These are phyloP conservation scores for Pinus albicaulis DNA, from an alignment of 75 land plant genomes.

Conservation along the genomic window DNA sequence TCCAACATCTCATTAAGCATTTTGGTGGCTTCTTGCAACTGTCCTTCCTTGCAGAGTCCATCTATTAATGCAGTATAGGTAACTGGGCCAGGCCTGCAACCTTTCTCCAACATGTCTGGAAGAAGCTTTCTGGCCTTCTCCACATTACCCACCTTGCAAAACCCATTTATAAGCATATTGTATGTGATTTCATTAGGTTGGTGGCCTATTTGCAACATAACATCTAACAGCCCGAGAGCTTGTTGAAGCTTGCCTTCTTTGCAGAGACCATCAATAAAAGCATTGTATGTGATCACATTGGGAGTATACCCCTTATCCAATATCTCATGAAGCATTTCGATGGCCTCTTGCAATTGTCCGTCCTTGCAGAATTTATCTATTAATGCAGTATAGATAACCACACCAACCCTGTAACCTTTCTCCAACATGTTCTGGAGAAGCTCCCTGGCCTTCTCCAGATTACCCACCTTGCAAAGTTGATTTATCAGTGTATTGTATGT, in stretches of 20 bases:
- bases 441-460: constrained; percentile 55
- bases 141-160: constrained; percentile 78
- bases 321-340: constrained; percentile 76
- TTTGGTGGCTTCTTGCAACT: constrained; percentile 82
- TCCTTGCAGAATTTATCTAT: constrained; percentile 77
- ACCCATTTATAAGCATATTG: constrained; percentile 89
- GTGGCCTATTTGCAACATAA: constrained; percentile 88
- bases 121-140: constrained; percentile 86
- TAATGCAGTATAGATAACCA: constrained; percentile 80
- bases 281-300: constrained; percentile 92
- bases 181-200: constrained; percentile 84
- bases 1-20: constrained; percentile 71
- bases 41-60: constrained; percentile 81
- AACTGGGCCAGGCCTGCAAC: constrained; percentile 66
- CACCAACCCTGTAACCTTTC: constrained; percentile 61
- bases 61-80: constrained; percentile 89
- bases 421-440: constrained; percentile 67
- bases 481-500: constrained; percentile 80
- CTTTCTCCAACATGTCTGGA: constrained; percentile 70
- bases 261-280: constrained; percentile 70
- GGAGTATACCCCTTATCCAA: constrained; percentile 51
- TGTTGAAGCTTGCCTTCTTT: constrained; percentile 81
- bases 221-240: constrained; percentile 71
- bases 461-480: constrained; percentile 72
- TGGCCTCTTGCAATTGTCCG: constrained; percentile 69